Percentiles rank a stretch among this genome's conserved stretches.
Conservation (phyloP, 2,329 filamentous ascomycete species). For the Talaromyces sp. region DNA sequence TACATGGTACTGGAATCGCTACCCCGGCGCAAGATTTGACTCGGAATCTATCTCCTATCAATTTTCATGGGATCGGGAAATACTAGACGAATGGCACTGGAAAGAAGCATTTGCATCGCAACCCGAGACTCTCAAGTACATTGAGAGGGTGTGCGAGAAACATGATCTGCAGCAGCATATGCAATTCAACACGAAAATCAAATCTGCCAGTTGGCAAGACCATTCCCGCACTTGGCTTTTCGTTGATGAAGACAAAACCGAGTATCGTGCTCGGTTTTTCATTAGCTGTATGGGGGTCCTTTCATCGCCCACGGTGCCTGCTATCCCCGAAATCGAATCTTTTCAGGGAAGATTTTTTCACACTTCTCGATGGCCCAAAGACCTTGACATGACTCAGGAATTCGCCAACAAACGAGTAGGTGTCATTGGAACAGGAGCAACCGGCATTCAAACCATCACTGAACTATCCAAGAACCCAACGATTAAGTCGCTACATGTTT, state of each 20-base stretch:
- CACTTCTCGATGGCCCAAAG: slow-evolving; percentile 35
- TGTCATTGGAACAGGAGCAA: slow-evolving; percentile 40
- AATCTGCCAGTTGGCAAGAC: neutral
- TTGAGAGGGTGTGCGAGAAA: slow-evolving; percentile 27
- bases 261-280: neutral
- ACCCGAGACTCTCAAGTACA: slow-evolving; percentile 29
- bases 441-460: slow-evolving; percentile 33
- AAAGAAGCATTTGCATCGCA: slow-evolving; percentile 30
- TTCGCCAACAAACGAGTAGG: slow-evolving; percentile 35
- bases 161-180: slow-evolving; percentile 33
- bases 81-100: slow-evolving; percentile 29
- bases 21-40: slow-evolving; percentile 45
- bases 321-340: slow-evolving; percentile 30
- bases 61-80: slow-evolving; percentile 19
- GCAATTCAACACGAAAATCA: slow-evolving; percentile 31
- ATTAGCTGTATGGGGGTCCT: neutral
- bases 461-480: neutral
- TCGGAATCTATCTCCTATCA: slow-evolving; percentile 44
- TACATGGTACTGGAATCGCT: slow-evolving; percentile 46
- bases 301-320: slow-evolving; percentile 29
- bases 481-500: slow-evolving; percentile 8
- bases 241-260: neutral
- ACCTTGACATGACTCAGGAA: slow-evolving; percentile 18
- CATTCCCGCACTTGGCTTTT: neutral
- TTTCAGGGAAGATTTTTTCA: slow-evolving; percentile 38